phyloP scores from a whole-genome alignment of 495 filamentous ascomycete species.

The Amorphotheca resinae region DNA sequence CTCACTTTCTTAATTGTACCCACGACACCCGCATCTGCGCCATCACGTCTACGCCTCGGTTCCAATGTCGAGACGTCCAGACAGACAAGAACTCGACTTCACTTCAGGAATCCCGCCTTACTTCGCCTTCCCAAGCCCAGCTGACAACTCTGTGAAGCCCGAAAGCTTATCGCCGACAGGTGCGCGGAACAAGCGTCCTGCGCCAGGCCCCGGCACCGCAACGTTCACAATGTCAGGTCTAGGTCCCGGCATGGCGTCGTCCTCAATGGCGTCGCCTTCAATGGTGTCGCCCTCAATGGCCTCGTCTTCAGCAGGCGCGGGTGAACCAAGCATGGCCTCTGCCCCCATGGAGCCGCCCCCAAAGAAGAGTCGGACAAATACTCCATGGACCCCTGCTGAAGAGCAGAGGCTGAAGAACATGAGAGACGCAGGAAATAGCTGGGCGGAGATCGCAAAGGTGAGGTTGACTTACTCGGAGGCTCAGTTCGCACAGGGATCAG shows the following conservation, averaged over 20 bases:
- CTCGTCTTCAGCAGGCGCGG: neutral
- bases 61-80: conserved; percentile 20
- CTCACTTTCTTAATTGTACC: conserved; percentile 5
- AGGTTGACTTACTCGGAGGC: conserved; percentile 2
- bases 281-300: neutral
- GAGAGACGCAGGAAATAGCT: conserved; percentile 85
- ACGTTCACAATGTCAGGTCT: conserved; percentile 15
- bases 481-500: conserved; percentile 3
- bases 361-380: conserved; percentile 93
- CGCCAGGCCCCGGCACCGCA: conserved; percentile 6
- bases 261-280: neutral
- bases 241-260: conserved; percentile 1
- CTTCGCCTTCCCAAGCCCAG: conserved; percentile 7
- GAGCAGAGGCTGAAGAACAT: conserved; percentile 85
- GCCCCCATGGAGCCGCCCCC: conserved; percentile 26
- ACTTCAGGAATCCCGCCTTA: conserved; percentile 8
- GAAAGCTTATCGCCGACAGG: conserved; percentile 9
- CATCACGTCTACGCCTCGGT: neutral
- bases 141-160: conserved; percentile 12
- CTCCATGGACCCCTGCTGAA: conserved; percentile 91
- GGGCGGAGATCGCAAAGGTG: conserved; percentile 97
- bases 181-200: conserved; percentile 14
- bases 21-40: conserved; percentile 2
- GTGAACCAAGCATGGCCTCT: conserved; percentile 16
- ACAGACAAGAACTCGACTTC: conserved; percentile 12